A percentile compares a stretch with the other conserved stretches of the same genome.
Conservation (phyloP, 345 rosid species). For the Reutealis trisperma region DNA sequence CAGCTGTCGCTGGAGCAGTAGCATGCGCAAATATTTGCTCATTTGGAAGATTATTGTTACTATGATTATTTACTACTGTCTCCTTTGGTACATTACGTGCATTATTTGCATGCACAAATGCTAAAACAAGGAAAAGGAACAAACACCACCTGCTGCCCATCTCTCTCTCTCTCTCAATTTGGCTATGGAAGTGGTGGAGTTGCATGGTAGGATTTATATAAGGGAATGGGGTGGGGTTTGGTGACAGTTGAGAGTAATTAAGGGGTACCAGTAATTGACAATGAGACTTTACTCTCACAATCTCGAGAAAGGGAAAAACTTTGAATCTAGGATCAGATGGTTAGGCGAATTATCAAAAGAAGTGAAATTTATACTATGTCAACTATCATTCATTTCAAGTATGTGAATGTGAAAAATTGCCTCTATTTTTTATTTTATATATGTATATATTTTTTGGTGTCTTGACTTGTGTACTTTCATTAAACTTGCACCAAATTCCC, state of each 20-base stretch:
- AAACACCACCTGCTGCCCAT: slow-evolving; percentile 25
- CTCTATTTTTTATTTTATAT: too few relatives aligned
- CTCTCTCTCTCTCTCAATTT: not conserved
- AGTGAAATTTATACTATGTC: slow-evolving; percentile 27
- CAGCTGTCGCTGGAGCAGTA: slow-evolving; percentile 34
- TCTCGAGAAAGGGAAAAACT: slow-evolving; percentile 44
- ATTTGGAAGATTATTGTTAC: not conserved
- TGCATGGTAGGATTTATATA: slow-evolving; percentile 42
- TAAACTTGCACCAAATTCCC: not conserved
- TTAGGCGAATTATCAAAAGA: slow-evolving; percentile 33
- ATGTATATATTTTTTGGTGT: not conserved
- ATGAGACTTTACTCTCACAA: slow-evolving; percentile 17
- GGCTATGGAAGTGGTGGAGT: not conserved
- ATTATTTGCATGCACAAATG: slow-evolving; percentile 34
- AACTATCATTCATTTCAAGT: slow-evolving; percentile 7
- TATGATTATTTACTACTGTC: not conserved
- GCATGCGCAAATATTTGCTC: slow-evolving; percentile 38
- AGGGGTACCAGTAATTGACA: slow-evolving; percentile 24
- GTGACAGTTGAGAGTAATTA: slow-evolving; percentile 51
- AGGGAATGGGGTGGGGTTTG: slow-evolving; percentile 23
- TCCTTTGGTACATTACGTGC: slow-evolving; percentile 34
- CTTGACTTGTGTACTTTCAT: slow-evolving; percentile 8
- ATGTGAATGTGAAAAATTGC: not conserved
- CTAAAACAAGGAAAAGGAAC: slow-evolving; percentile 23
- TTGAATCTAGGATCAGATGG: slow-evolving; percentile 29